These are phyloP conservation scores for Oryza officinalis DNA, from an alignment of 176 grass and related monocot species.

Conservation along the genomic window DNA sequence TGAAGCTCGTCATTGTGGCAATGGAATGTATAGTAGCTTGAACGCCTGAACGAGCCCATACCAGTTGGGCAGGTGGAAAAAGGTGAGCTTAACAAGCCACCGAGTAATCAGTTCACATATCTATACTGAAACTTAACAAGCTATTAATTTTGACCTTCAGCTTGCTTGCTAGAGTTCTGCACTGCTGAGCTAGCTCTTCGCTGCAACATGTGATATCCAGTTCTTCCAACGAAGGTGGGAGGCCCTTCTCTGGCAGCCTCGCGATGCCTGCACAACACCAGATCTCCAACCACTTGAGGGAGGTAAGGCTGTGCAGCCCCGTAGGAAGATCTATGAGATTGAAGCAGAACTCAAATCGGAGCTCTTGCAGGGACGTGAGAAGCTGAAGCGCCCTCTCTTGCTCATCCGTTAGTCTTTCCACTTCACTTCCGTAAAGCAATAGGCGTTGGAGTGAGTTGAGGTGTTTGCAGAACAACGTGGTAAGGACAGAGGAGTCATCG, in stretches of 20 bases:
- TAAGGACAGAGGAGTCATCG: not conserved
- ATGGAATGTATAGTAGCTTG: too few relatives aligned
- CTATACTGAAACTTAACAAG: too few relatives aligned
- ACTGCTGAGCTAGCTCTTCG: not conserved
- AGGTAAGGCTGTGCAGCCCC: conserved; percentile 12
- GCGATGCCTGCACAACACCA: fast-evolving
- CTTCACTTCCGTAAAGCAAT: not conserved
- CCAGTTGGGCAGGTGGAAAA: not conserved
- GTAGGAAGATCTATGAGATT: conserved; percentile 3
- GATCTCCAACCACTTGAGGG: conserved; percentile 29
- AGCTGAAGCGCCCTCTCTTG: conserved; percentile 17
- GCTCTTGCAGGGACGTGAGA: conserved; percentile 28
- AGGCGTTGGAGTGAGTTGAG: conserved; percentile 25
- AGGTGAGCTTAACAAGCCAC: not conserved
- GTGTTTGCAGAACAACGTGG: conserved; percentile 7
- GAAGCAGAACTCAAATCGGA: fast-evolving
- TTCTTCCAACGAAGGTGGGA: conserved; percentile 8
- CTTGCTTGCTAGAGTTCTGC: not conserved
- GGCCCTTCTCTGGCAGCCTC: not conserved
- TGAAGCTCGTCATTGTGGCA: not conserved
- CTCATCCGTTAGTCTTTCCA: not conserved
- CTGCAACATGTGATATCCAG: fast-evolving
- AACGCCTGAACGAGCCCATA: too few relatives aligned
- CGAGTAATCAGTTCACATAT: not conserved
- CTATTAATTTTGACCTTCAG: not conserved